phyloP scores from a whole-genome alignment of 345 rosid species.

The Hypericum androsaemum region DNA sequence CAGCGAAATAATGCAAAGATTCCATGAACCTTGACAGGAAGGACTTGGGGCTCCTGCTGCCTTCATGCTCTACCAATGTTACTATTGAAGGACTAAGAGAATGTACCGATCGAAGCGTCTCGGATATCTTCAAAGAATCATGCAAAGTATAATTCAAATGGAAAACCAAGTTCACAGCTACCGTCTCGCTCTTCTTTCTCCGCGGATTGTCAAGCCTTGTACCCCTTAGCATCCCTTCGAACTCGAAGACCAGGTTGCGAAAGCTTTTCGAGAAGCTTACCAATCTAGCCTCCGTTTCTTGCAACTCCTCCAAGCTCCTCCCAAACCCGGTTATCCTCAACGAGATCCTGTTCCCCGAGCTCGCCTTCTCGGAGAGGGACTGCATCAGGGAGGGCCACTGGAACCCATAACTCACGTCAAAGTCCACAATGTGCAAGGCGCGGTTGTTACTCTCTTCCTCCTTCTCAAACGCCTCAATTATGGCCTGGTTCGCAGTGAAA shows the following conservation, averaged over 20 bases:
- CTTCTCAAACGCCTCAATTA: constrained; percentile 46
- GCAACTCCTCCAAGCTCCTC: constrained; percentile 33
- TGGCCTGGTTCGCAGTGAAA: constrained; percentile 60
- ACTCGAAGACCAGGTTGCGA: constrained; percentile 42
- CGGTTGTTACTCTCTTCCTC: constrained; percentile 28
- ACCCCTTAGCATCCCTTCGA: constrained; percentile 38
- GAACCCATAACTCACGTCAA: constrained; percentile 50
- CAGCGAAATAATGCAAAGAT: constrained; percentile 50
- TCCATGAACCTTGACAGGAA: constrained; percentile 59
- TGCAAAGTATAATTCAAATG: constrained; percentile 32
- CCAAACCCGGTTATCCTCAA: constrained; percentile 46
- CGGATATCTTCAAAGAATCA: constrained; percentile 22
- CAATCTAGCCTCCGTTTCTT: constrained; percentile 47
- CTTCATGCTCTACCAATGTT: constrained; percentile 46
- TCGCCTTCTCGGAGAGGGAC: constrained; percentile 50
- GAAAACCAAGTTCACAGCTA: constrained; percentile 44
- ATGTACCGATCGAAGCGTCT: constrained; percentile 31
- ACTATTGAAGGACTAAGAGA: constrained; percentile 45
- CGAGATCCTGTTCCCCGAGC: constrained; percentile 20
- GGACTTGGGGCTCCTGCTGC: constrained; percentile 29
- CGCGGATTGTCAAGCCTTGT: constrained; percentile 24
- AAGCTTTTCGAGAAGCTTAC: constrained; percentile 44
- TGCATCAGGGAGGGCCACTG: constrained; percentile 77
- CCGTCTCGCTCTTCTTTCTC: constrained; percentile 45
- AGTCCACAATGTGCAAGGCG: constrained; percentile 48